phyloP scores from a whole-genome alignment of 805 yeast species.

The Sugiyamaella marilandica region DNA sequence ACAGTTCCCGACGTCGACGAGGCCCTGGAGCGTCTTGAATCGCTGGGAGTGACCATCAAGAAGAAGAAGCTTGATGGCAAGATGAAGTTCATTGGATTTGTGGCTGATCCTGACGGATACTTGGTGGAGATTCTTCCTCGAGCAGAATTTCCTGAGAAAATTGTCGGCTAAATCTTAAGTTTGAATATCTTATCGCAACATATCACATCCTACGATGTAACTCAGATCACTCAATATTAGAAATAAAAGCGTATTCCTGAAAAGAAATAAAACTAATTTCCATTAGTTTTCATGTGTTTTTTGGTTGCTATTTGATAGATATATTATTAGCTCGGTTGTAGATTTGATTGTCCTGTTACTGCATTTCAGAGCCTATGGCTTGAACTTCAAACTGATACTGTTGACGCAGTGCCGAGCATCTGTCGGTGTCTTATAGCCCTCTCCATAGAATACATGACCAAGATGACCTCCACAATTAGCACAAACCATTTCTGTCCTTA shows the following conservation, averaged over 20 bases:
- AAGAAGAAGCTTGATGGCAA: slow-evolving; percentile 39
- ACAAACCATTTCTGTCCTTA: slow-evolving; percentile 85
- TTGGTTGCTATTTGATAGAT: no score
- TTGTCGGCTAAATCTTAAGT: slow-evolving; percentile 4
- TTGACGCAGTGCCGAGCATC: slow-evolving; percentile 95
- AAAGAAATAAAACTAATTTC: no score
- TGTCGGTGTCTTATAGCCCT: slow-evolving; percentile 84
- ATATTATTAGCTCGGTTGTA: no score
- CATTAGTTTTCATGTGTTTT: no score
- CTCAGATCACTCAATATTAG: no score
- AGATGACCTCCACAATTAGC: slow-evolving; percentile 86
- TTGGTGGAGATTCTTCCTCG: slow-evolving; percentile 65
- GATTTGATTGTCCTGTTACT: background rate
- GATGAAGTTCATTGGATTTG: slow-evolving; percentile 66
- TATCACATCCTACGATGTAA: no score
- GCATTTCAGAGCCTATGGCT: slow-evolving; percentile 1
- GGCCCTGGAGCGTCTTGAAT: slow-evolving; percentile 45
- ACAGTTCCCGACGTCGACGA: slow-evolving; percentile 56
- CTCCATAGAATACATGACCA: slow-evolving; percentile 94
- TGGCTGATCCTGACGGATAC: slow-evolving; percentile 90
- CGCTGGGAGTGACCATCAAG: slow-evolving; percentile 46
- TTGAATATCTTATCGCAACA: no score
- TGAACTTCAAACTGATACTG: slow-evolving; percentile 71
- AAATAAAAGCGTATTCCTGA: no score
- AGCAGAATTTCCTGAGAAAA: slow-evolving; percentile 27